phyloP scores from a whole-genome alignment of 805 yeast genomes.

The Candida silvicultrix region DNA sequence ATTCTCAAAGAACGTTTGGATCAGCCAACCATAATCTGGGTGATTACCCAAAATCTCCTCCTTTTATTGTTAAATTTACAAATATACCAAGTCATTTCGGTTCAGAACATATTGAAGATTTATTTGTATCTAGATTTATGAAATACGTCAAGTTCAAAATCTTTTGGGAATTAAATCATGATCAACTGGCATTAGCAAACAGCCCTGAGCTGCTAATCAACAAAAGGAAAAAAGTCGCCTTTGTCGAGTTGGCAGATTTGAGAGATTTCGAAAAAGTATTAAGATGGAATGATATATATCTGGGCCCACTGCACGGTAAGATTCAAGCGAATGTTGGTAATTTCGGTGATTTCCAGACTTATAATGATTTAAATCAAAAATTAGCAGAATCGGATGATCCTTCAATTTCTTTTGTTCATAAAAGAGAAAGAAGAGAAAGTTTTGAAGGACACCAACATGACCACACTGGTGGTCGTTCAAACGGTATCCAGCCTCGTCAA shows the following conservation, averaged over 20 bases:
- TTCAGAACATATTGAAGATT: constrained; percentile 45
- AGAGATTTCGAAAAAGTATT: constrained; percentile 50
- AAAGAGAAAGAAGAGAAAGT: constrained; percentile 2
- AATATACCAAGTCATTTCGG: constrained; percentile 53
- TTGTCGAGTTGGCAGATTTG: constrained; percentile 49
- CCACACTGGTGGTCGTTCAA: neutral
- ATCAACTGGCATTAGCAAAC: constrained; percentile 23
- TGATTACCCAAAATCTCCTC: constrained; percentile 31
- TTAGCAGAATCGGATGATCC: constrained; percentile 19
- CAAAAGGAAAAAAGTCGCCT: constrained; percentile 48
- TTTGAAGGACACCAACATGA: neutral
- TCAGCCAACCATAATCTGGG: neutral
- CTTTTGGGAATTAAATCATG: constrained; percentile 44
- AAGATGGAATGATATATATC: constrained; percentile 56
- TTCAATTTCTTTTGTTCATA: constrained; percentile 5
- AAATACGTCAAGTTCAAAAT: constrained; percentile 53
- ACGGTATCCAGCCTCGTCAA: no score
- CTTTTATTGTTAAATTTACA: constrained; percentile 58
- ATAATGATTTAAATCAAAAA: constrained; percentile 17
- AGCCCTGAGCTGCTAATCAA: constrained; percentile 16
- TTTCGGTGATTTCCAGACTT: constrained; percentile 18
- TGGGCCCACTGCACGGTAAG: constrained; percentile 31
- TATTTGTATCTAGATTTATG: constrained; percentile 59
- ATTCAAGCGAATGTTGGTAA: constrained; percentile 21
- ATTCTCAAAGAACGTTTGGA: constrained; percentile 1